Evolutionary conservation across 1,284 basidiomycete species (phyloP), one percentile per base, ranked within the genome.

Genomic region (Moniliella sp.): DNA sequence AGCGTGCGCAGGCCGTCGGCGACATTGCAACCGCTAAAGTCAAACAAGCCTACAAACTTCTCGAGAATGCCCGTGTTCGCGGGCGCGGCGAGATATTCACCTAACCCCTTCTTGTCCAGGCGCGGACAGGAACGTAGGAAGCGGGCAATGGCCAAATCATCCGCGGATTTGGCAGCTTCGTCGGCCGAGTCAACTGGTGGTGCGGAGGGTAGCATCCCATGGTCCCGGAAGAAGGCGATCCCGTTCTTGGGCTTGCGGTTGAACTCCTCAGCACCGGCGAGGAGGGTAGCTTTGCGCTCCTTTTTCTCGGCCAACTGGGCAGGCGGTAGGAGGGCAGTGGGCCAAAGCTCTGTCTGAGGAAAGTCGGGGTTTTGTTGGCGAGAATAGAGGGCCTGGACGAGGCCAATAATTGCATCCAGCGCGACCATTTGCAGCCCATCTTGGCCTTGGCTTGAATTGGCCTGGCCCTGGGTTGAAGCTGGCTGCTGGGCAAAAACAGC

Each of bases 161-260:
- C 8, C 7, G 7, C 21, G n/a, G n/a, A n/a, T n/a, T n/a, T n/a
- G n/a, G n/a, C n/a, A n/a, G n/a, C n/a, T n/a, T n/a, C n/a, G n/a
- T n/a, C n/a, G n/a, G n/a, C n/a, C n/a, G n/a, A n/a, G n/a, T n/a
- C n/a, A n/a, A n/a, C n/a, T n/a, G n/a, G n/a, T 21, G 44, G 37
- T 29, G 43, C 30, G 11, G 62, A 62, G 7, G 68, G 18, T 64
- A 64, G 42, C 67, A 73, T 29, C 71, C 66, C 33, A 35, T 70
- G 71, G 30, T 70, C 63, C 43, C 76, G 74, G 8, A 69, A 65
- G 53, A 60, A 63, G 39, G 78, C 70, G n/a, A 97, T 61, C 0
- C 86, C 91, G 26, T 71, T 68, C 63, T 91, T 94, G 1, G 91
- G 88, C 64, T 97, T 97, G n/a, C 69, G 64, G 55, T 97, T 99